A percentile compares a stretch with the other conserved stretches of the same genome.
Evolutionary conservation across 441 rosid genomes (phyloP).

Genomic region (Bruguiera hainesii): DNA sequence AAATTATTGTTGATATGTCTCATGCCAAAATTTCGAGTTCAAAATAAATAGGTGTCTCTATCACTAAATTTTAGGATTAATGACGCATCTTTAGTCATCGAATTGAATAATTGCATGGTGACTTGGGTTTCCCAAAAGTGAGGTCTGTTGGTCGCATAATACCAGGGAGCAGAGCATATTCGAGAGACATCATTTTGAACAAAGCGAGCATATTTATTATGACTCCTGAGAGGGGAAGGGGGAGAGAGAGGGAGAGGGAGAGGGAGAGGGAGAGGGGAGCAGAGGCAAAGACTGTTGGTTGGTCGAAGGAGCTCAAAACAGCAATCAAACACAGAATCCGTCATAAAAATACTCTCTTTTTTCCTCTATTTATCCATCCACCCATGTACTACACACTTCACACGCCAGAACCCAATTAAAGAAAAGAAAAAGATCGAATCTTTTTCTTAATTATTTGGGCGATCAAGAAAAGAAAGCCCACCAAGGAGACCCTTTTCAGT

Average conservation of each 20-base stretch:
- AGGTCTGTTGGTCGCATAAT: too few species aligned
- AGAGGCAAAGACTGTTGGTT: neutral
- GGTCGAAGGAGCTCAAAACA: neutral
- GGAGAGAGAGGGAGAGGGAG: neutral
- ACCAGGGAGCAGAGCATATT: conserved; percentile 21
- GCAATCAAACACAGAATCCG: neutral
- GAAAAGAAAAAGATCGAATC: conserved; percentile 1
- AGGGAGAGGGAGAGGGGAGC: neutral
- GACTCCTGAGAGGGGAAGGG: neutral
- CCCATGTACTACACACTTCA: too few species aligned
- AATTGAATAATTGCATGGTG: too few species aligned
- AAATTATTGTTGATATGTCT: too few species aligned
- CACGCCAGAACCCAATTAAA: neutral
- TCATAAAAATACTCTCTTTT: neutral
- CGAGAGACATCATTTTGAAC: conserved; percentile 9
- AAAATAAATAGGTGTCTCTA: too few species aligned
- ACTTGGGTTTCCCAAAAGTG: too few species aligned
- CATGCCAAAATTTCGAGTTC: too few species aligned
- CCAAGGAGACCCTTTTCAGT: neutral
- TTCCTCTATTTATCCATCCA: neutral
- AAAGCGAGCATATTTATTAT: conserved; percentile 20
- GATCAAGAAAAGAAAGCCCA: too few species aligned
- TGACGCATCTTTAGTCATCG: too few species aligned
- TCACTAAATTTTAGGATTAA: too few species aligned
- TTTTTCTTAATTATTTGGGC: neutral